Base-by-base conservation (phyloP, 257 asterid species). In the Craterostigma plantagineum region DNA sequence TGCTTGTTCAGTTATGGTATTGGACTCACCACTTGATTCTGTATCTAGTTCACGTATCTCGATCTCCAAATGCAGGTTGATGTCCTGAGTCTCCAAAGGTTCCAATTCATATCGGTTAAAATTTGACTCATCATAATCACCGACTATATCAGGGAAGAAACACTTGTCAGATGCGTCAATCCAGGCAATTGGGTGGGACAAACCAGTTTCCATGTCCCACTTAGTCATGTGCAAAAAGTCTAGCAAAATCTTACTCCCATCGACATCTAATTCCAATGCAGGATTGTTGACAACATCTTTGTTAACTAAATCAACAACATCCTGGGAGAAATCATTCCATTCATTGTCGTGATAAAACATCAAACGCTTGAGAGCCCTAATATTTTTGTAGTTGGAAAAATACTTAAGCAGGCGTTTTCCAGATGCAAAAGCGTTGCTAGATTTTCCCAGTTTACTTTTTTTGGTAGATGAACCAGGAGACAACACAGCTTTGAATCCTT, bases 131-230 rank as follows among this genome's bases (percentile, higher is more conserved):
- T 53, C 64, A 61, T 33, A 51, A 16, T 55, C 68, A 43, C 61
- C 43, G 49, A 75, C 56, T 16, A 65, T 62, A 49, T 81, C 86
- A 16, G 96, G 96, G 45, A 80, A 81, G 57, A 75, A 80, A 59
- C 94, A 81, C 40, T 61, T 56, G 8, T 83, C 96, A 36, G 76
- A 62, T 44, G 66, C 77, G 66, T 85, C 96, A 59, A 85, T 75
- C 94, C 96, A 85, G 33, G 94, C 92, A 63, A 85, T 77, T 11
- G 91, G 75, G 34, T 63, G 72, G 38, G 44, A 66, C 49, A 50
- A 37, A 46, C 96, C 94, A 3, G 77, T 72, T 46, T 49, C 45
- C 77, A 85, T 45, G 65, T 81, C 91, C 64, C 72, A 51, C 59
- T 45, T 65, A 43, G 60, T 58, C 96, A 80, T 81, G 49, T 69